Percentiles rank a stretch among this genome's conserved stretches.
Evolutionary conservation across 805 yeast species (phyloP).

Genomic region (Wickerhamiella spandovensis): DNA sequence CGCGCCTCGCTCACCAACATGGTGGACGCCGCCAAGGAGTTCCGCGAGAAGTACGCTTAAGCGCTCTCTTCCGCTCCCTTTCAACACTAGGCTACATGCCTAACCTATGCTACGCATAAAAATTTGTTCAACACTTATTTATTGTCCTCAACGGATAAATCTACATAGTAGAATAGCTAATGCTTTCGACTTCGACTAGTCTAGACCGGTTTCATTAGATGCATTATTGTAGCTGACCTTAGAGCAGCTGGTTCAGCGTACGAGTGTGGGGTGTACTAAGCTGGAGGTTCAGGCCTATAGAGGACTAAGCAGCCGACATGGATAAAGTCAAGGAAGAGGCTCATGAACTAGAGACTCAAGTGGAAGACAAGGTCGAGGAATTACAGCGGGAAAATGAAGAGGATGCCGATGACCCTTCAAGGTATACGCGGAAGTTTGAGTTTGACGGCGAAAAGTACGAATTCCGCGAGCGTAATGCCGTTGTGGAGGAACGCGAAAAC

Average conservation of each 20-base stretch:
- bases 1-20: constrained; percentile 89
- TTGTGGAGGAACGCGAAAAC: constrained; percentile 84
- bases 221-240: too few relatives aligned
- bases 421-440: constrained; percentile 34
- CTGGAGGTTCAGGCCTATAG: too few relatives aligned
- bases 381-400: constrained; percentile 21
- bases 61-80: constrained; percentile 2
- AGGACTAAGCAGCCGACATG: background rate
- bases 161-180: background rate
- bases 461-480: constrained; percentile 87
- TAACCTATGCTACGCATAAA: background rate
- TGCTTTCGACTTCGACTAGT: background rate
- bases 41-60: constrained; percentile 46
- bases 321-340: constrained; percentile 19
- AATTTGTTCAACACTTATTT: constrained; percentile 2
- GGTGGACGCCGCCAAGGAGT: constrained; percentile 98
- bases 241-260: too few relatives aligned
- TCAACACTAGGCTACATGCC: background rate
- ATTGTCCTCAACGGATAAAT: constrained; percentile 4
- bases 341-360: constrained; percentile 18
- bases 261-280: too few relatives aligned
- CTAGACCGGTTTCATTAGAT: too few relatives aligned
- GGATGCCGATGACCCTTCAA: constrained; percentile 17
- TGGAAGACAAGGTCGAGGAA: constrained; percentile 20
- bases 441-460: constrained; percentile 72